phyloP scores from a whole-genome alignment of 441 rosid species.

The Capsella rubella region DNA sequence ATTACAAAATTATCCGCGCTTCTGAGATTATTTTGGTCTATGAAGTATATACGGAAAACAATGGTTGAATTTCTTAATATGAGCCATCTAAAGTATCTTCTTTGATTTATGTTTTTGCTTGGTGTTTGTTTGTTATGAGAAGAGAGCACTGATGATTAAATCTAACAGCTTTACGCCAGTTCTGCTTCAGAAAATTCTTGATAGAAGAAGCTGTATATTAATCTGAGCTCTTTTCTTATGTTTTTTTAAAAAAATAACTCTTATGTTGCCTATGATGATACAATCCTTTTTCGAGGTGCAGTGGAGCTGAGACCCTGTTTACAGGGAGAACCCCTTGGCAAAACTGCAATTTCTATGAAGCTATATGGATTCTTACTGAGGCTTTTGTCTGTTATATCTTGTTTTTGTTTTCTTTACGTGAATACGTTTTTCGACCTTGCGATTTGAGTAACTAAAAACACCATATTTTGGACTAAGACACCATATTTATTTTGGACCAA shows the following conservation, averaged over 20 bases:
- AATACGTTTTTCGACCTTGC: no score
- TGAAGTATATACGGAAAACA: constrained; percentile 61
- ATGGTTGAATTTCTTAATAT: constrained; percentile 98
- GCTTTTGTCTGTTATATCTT: no score
- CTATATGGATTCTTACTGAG: constrained; percentile 22
- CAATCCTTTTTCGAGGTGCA: constrained; percentile 60
- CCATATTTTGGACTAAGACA: no score
- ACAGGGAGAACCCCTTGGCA: constrained; percentile 78
- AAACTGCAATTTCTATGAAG: constrained; percentile 57
- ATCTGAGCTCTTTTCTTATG: constrained; percentile 54
- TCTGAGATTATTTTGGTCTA: constrained; percentile 63
- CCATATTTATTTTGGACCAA: no score
- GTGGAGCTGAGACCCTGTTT: constrained; percentile 73
- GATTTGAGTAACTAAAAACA: no score
- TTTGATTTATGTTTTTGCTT: neutral
- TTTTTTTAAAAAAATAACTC: no score
- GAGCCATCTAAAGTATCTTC: constrained; percentile 52
- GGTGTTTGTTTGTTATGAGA: neutral
- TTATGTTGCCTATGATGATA: constrained; percentile 47
- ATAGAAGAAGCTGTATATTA: constrained; percentile 73
- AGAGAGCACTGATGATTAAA: constrained; percentile 65
- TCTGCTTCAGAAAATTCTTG: constrained; percentile 97
- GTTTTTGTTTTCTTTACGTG: no score
- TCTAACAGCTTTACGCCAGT: constrained; percentile 82
- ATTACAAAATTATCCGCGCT: constrained; percentile 94